phyloP scores from a whole-genome alignment of 768 basidiomycete species.

The Mycena floridula region DNA sequence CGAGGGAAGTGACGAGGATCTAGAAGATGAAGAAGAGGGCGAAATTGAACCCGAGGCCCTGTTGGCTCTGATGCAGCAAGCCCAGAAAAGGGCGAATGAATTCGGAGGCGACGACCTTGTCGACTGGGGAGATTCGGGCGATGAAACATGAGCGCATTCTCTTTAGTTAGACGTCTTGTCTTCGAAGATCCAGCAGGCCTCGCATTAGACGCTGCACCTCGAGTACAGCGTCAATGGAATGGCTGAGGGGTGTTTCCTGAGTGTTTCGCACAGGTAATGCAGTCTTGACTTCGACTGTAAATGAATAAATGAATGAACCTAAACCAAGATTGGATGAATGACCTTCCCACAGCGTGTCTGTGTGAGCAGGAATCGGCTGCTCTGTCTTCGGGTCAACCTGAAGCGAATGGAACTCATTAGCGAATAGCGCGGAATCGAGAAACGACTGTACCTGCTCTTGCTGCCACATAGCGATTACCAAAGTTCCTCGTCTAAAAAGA shows the following conservation, averaged over 20 bases:
- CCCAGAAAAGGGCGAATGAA: slow-evolving; percentile 14
- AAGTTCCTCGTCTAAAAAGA: slow-evolving; percentile 60
- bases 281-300: slow-evolving; percentile 86
- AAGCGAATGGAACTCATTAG: slow-evolving; percentile 1
- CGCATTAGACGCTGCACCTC: slow-evolving; percentile 84
- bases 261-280: slow-evolving; percentile 73
- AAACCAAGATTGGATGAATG: no score
- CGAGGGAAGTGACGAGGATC: slow-evolving; percentile 44
- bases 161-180: slow-evolving; percentile 57
- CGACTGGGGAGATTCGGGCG: slow-evolving; percentile 47
- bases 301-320: no score
- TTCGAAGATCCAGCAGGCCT: slow-evolving; percentile 69
- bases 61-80: slow-evolving; percentile 35
- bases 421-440: background rate
- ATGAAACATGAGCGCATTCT: no score
- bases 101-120: slow-evolving; percentile 38
- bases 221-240: slow-evolving; percentile 66
- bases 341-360: slow-evolving; percentile 81
- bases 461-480: slow-evolving; percentile 80
- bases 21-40: slow-evolving; percentile 27
- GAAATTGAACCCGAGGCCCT: slow-evolving; percentile 34
- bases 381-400: slow-evolving; percentile 74
- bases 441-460: slow-evolving; percentile 61
- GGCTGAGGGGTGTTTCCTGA: slow-evolving; percentile 68
- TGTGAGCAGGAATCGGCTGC: slow-evolving; percentile 69